phyloP scores from a whole-genome alignment of 768 basidiomycete genomes.

The Nidularia pulvinata region DNA sequence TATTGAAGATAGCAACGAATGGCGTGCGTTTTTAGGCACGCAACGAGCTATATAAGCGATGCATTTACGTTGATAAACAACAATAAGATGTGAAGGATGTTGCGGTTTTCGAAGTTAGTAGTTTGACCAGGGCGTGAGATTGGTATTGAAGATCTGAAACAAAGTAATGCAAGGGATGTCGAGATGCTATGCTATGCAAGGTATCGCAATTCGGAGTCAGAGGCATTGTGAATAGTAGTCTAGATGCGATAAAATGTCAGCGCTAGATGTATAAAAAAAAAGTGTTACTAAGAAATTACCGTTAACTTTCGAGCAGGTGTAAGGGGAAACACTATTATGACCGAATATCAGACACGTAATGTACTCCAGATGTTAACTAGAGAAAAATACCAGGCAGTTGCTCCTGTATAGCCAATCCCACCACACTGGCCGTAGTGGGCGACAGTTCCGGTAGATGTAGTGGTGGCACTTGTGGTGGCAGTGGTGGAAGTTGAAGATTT shows the following conservation, averaged over 20 bases:
- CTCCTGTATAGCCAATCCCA: slow-evolving; percentile 34
- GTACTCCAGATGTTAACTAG: background rate
- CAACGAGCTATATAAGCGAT: too few species aligned
- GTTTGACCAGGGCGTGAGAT: too few species aligned
- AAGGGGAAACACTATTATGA: slow-evolving; percentile 27
- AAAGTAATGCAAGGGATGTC: too few species aligned
- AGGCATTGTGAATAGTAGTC: slow-evolving; percentile 38
- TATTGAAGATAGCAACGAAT: too few species aligned
- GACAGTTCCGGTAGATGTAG: slow-evolving; percentile 21
- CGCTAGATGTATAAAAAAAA: background rate
- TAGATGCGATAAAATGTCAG: slow-evolving; percentile 1
- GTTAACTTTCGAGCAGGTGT: slow-evolving; percentile 29
- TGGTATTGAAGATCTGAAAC: too few species aligned
- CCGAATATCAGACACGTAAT: background rate
- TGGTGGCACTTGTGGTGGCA: slow-evolving; percentile 10
- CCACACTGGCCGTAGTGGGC: slow-evolving; percentile 42
- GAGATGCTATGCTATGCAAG: too few species aligned
- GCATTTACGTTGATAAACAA: too few species aligned
- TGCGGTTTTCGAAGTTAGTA: too few species aligned
- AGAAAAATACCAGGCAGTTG: slow-evolving; percentile 31
- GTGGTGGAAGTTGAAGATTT: slow-evolving; percentile 11
- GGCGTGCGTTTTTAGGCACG: too few species aligned
- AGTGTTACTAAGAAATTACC: too few species aligned
- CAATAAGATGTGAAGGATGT: too few species aligned
- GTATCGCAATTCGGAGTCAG: slow-evolving; percentile 6